Evolutionary conservation across 129 eudicot species (phyloP), one percentile per base, ranked within the genome.

Genomic region (Flaveria brownii): DNA sequence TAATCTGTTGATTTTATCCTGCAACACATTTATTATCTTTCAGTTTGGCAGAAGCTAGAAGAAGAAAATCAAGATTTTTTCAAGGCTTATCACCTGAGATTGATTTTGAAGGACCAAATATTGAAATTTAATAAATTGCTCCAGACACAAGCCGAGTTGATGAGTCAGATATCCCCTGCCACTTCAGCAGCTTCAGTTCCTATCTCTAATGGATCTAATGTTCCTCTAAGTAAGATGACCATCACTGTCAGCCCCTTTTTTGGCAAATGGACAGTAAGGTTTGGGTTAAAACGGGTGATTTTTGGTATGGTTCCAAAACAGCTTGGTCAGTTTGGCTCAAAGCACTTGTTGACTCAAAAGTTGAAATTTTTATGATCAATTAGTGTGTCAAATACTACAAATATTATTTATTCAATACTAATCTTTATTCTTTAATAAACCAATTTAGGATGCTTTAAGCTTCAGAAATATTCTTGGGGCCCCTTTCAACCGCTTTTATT

Each of bases 31-130:
- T 10, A 51, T 28, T 65, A 13, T 73, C 25, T 78, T 84, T 66
- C 91, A 92, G 98, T 92, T 56, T 92, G 96, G 98, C 90, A 89
- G 83, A 92, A 86, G 86, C 94, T 92, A 78, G 96, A 92, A 85
- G 87, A 85, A 77, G 96, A 92, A 83, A 92, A 92, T 75, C 93
- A 80, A 75, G 96, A 88, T 15, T 92, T 92, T 83, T 92, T 92
- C 76, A 82, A 86, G 83, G 98, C 93, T 16, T 92, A 92, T 81
- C 84, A 90, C 85, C 63, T 88, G 81, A 81, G 96, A 77, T 85
- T 92, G 77, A 52, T 86, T n/a, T 82, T 92, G 83, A 92, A 92
- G 86, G 89, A 89, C 26, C 97, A 92, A 67, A 89, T 92, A 78
- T 1, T 77, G 68, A 79, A 81, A 63, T 74, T 74, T 17, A 74